Percentiles rank a stretch among this genome's conserved stretches.
These are phyloP conservation scores for Agastache rugosa DNA, from an alignment of 257 asterid species.

Conservation along the genomic window DNA sequence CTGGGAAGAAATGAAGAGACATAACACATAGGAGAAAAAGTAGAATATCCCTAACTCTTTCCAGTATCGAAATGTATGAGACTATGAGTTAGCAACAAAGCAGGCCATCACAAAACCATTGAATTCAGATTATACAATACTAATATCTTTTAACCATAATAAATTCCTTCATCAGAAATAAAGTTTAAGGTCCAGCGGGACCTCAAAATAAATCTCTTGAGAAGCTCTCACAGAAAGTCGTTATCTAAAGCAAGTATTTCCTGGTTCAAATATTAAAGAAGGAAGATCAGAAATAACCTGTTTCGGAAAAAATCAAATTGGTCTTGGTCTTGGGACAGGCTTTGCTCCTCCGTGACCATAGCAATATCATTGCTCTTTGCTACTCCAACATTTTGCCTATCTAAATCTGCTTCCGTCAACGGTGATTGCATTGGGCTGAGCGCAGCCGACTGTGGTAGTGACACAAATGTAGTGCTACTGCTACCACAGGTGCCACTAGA, in stretches of 20 bases:
- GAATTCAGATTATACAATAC: not conserved
- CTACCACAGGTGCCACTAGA: slow-evolving; percentile 81
- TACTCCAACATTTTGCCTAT: slow-evolving; percentile 50
- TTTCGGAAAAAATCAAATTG: slow-evolving; percentile 51
- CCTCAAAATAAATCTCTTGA: slow-evolving; percentile 13
- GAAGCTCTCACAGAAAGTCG: slow-evolving; percentile 3
- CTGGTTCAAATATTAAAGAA: slow-evolving; percentile 29
- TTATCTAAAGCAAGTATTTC: slow-evolving; percentile 2
- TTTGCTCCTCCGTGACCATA: slow-evolving; percentile 44
- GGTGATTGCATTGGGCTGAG: slow-evolving; percentile 65
- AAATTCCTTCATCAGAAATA: not conserved
- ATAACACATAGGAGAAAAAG: not conserved
- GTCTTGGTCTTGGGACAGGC: slow-evolving; percentile 44
- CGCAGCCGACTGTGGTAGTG: slow-evolving; percentile 64
- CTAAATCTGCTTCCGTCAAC: slow-evolving; percentile 57
- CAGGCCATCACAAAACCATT: slow-evolving; percentile 2
- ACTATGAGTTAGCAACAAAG: slow-evolving; percentile 15
- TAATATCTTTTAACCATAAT: slow-evolving; percentile 16
- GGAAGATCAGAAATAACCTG: slow-evolving; percentile 58
- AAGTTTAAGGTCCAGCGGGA: slow-evolving; percentile 4
- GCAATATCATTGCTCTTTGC: slow-evolving; percentile 44
- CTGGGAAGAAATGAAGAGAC: not conserved
- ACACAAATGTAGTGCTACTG: slow-evolving; percentile 59
- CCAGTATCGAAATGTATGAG: slow-evolving; percentile 21
- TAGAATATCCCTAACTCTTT: slow-evolving; percentile 1